Base-by-base conservation (phyloP, 345 rosid species). In the Citrus hindsii region DNA sequence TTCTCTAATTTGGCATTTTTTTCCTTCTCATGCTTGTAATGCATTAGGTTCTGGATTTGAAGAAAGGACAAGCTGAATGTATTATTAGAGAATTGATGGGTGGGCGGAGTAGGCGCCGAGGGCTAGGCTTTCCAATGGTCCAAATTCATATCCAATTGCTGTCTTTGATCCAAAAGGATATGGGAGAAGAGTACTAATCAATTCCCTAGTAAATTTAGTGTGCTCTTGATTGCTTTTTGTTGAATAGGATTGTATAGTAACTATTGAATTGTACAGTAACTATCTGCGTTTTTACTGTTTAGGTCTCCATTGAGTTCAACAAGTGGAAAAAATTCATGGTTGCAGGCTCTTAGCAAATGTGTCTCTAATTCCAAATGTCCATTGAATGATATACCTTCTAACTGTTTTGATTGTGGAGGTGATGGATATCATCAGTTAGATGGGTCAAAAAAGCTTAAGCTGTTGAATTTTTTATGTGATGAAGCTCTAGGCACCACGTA, bases 31-130 rank as follows among this genome's bases (percentile, higher is more conserved):
- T 76, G 35, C 21, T 77, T 81, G 37, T 42, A 69, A 48, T 87
- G 62, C 12, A 33, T 76, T 64, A 94, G 99, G 93, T 82, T 78
- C 85, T 96, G 78, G 85, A 83, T 81, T 61, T 96, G 82, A 89
- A 85, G 84, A 89, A 91, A 83, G 97, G 93, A 70, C 90, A 91
- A 84, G 85, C 94, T 81, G 90, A 90, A 77, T 81, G 87, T 76
- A 85, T 91, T 67, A 65, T 96, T 58, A 85, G 88, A 67, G 98
- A 92, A 85, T 67, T 96, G 70, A 69, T 87, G 32, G 77, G 81
- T 19, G 90, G 88, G 71, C 74, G 89, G 76, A 81, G 83, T 78
- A 89, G 79, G 60, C 90, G 89, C 67, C 82, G 86, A 73, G 84
- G 85, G 58, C 92, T 82, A 48, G 82, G 82, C 68, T 91, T 93